Evolutionary conservation across 192 early-diverging fungal genomes (phyloP).

Genomic region (Gaertneriomyces sp.): DNA sequence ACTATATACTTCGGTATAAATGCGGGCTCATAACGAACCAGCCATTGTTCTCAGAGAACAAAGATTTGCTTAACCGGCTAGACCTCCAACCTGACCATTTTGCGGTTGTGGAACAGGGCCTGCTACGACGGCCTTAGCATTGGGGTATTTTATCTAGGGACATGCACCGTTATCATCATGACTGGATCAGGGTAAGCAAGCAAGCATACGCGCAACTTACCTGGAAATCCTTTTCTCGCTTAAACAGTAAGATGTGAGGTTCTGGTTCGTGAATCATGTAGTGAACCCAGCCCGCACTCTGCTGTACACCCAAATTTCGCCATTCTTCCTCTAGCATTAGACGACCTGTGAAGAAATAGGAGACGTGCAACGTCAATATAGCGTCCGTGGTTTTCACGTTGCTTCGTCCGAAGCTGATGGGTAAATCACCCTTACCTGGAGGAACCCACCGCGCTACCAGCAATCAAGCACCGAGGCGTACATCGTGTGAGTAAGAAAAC

Average conservation of each 20-base stretch:
- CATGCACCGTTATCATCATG: background rate
- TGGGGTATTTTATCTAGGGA: slow-evolving; percentile 15
- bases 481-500: background rate
- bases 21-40: no score
- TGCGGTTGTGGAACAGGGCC: no score
- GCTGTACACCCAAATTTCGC: slow-evolving; percentile 24
- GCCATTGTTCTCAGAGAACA: no score
- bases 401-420: no score
- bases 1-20: no score
- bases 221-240: slow-evolving; percentile 36
- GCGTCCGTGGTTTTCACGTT: background rate
- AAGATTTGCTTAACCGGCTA: no score
- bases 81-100: no score
- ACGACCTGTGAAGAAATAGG: slow-evolving; percentile 5
- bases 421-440: background rate
- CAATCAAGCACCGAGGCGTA: no score
- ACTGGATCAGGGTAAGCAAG: no score
- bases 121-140: background rate
- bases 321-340: slow-evolving; percentile 36
- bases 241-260: slow-evolving; percentile 32
- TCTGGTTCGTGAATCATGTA: slow-evolving; percentile 32
- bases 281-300: slow-evolving; percentile 31
- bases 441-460: slow-evolving; percentile 17
- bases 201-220: background rate
- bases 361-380: background rate